Evolutionary conservation across 441 rosid genomes (phyloP), one percentile per base, ranked within the genome.

Genomic region (Gossypium gossypioides): DNA sequence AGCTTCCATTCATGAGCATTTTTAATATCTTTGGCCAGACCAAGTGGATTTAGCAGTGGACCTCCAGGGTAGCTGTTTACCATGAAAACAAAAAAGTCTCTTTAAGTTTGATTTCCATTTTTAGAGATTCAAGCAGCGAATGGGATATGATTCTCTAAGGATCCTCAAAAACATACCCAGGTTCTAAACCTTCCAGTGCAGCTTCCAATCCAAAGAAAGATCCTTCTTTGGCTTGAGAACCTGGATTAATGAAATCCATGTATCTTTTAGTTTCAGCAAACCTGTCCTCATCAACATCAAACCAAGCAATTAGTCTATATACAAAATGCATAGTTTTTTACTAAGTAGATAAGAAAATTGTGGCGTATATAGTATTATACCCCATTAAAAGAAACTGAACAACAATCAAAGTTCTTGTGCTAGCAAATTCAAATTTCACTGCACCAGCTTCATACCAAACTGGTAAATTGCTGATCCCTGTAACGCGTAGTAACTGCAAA

Each of bases 381-480:
- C 97, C 98, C 98, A 91, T 91, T 78, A 87, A 81, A 58, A 94
- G 72, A 34, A 91, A 76, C 77, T 94, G 97, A 65, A 90, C 84
- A 44, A 88, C 21, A 42, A 94, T 73, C 83, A 94, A 82, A 32
- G 98, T 91, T 60, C 75, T 76, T 3, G 96, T 87, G 78, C 82
- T 94, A 50, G 97, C 94, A 74, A 90, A 83, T 32, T 82, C 87
- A 65, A 81, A 91, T 76, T 91, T 88, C 44, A 83, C 87, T 0
- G 97, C 96, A 32, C 97, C 98, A 19, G 98, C 97, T 86, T 91
- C 93, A 61, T 85, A 91, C 97, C 98, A 90, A 63, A 91, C 96
- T 3, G 98, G 98, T 76, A 94, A 79, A 54, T 89, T 63, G 48
- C 80, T 78, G 69, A 88, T 76, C 72, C 94, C 93, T 0, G 99